Evolutionary conservation across 441 rosid species (phyloP), one percentile per base, ranked within the genome.

Genomic region (Theobroma grandiflorum): DNA sequence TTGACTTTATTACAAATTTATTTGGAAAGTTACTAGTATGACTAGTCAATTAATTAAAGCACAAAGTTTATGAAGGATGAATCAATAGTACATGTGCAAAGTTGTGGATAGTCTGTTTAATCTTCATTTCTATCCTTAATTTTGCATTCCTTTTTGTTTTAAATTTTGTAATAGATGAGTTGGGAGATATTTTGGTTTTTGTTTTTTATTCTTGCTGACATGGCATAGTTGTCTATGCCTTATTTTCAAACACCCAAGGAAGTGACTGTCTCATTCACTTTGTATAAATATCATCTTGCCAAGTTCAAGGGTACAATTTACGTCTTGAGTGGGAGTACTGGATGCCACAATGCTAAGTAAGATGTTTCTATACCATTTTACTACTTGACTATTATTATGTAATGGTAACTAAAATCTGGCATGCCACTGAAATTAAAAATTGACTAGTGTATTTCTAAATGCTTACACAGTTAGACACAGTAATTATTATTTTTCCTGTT

Each of bases 91-190:
- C 38, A 11, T 40, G 65, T 38, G 38, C 37, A 11, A 73, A 18
- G n/a, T 55, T 53, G 16, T 57, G 14, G 35, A 74, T 40, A 11
- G 50, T 58, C 38, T 11, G 45, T 38, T 73, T 53, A 20, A 55
- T 15, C 22, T 15, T 73, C 65, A 73, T 37, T 40, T 10, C 6
- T 20, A 33, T 55, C 12, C 37, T 55, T 35, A 35, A 55, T 20
- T 57, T 55, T n/a, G 35, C 6, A 1, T 35, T 3, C 47, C n/a
- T 37, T 53, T 55, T 38, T 38, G 55, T 47, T 20, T 53, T 72
- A 72, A 72, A 53, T 72, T 72, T 53, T 47, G 76, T 35, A n/a
- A 47, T 35, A 55, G 65, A 55, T 40, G n/a, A 55, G 15, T 57
- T 74, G 47, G 77, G 58, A 10, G 18, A 45, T 38, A 38, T 57